These are phyloP conservation scores for Pyronema omphalodes DNA, from an alignment of 495 filamentous ascomycete genomes.

Conservation along the genomic window DNA sequence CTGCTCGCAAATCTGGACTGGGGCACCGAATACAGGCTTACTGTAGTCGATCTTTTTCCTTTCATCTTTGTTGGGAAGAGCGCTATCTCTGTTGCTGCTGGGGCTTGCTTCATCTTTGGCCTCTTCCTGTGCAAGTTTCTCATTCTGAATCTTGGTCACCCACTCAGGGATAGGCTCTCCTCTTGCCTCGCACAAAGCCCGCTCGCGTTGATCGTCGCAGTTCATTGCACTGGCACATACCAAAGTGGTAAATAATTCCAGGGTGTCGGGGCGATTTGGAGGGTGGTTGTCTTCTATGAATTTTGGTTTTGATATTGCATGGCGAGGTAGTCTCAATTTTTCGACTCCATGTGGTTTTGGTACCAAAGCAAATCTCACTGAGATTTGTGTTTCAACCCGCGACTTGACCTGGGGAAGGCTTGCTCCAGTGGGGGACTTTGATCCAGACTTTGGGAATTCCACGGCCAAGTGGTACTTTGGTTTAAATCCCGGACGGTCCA, in stretches of 20 bases:
- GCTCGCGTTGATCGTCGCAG: conserved; percentile 39
- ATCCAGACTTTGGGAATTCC: conserved; percentile 1
- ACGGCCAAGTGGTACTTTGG: background rate
- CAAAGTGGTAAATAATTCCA: conserved; percentile 62
- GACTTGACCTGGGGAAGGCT: conserved; percentile 40
- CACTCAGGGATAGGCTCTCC: conserved; percentile 23
- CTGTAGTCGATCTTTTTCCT: conserved; percentile 1
- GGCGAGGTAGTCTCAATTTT: conserved; percentile 64
- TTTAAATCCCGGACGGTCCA: too few relatives aligned
- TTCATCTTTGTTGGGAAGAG: background rate
- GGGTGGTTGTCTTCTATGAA: conserved; percentile 45
- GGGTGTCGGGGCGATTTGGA: conserved; percentile 43
- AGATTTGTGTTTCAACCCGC: conserved; percentile 86
- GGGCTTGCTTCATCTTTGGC: background rate
- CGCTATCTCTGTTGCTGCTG: background rate
- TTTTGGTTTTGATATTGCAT: conserved; percentile 85
- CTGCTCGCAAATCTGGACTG: conserved; percentile 65
- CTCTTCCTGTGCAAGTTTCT: background rate
- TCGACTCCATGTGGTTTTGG: conserved; percentile 54
- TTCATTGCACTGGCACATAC: conserved; percentile 92
- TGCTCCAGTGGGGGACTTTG: background rate
- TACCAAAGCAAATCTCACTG: conserved; percentile 54
- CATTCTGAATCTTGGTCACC: background rate
- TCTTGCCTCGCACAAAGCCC: conserved; percentile 49
- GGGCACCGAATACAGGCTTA: background rate